phyloP scores from a whole-genome alignment of 1,139 yeast genomes.

The Magnusiomyces clavatus region DNA sequence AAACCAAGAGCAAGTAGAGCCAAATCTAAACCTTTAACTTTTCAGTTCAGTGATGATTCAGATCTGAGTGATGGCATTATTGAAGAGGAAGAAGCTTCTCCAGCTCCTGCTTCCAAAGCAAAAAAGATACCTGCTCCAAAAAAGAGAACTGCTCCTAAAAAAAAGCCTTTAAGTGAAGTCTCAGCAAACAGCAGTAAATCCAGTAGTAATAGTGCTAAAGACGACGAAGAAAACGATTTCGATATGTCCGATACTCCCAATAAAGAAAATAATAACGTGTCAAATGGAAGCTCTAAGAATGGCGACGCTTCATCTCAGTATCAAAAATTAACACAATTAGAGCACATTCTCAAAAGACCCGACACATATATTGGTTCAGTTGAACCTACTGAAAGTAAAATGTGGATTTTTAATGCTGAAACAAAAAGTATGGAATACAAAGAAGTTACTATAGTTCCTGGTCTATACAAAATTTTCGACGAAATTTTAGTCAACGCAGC shows the following conservation, averaged over 20 bases:
- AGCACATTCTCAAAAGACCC: constrained; percentile 94
- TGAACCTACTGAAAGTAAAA: constrained; percentile 66
- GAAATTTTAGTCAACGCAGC: constrained; percentile 98
- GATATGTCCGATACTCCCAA: background rate
- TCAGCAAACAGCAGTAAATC: too few species aligned
- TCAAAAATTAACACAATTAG: constrained; percentile 88
- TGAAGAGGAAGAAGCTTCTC: too few species aligned
- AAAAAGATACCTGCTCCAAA: too few species aligned
- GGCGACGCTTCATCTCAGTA: constrained; percentile 70
- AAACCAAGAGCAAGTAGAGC: too few species aligned
- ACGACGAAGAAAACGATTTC: background rate
- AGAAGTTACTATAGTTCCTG: constrained; percentile 82
- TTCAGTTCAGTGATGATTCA: too few species aligned
- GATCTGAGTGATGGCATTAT: too few species aligned
- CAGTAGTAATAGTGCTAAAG: background rate
- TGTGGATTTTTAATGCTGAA: constrained; percentile 78
- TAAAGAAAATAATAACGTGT: constrained; percentile 6
- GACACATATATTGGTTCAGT: constrained; percentile 97
- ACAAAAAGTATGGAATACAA: constrained; percentile 57
- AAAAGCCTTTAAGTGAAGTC: too few species aligned
- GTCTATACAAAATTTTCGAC: constrained; percentile 91
- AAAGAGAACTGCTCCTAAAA: too few species aligned
- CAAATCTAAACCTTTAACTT: too few species aligned
- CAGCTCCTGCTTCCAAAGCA: too few species aligned
- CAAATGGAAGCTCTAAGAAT: constrained; percentile 11